phyloP scores from a whole-genome alignment of 805 yeast species.

The Candida loeiensis region DNA sequence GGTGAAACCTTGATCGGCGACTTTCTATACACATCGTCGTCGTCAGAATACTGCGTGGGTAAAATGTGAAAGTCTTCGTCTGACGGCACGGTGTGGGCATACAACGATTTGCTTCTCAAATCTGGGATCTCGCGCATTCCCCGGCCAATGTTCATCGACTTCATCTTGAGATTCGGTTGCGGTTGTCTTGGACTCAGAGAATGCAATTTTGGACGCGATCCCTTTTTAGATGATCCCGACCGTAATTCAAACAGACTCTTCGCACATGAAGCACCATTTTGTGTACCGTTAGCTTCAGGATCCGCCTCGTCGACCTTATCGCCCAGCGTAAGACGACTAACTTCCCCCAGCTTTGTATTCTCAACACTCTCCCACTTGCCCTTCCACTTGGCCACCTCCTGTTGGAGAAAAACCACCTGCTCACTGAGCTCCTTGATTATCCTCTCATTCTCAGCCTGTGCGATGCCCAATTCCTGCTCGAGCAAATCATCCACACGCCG shows the following conservation, averaged over 20 bases:
- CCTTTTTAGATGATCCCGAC: too few relatives aligned
- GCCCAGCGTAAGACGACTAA: too few relatives aligned
- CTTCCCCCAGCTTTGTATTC: neutral
- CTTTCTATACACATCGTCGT: slow-evolving; percentile 10
- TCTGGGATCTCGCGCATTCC: slow-evolving; percentile 10
- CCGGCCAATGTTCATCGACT: slow-evolving; percentile 4
- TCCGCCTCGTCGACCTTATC: too few relatives aligned
- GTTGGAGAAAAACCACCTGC: slow-evolving; percentile 1
- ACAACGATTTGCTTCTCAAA: slow-evolving; percentile 12
- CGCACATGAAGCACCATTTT: too few relatives aligned
- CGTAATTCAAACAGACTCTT: too few relatives aligned
- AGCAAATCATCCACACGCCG: slow-evolving; percentile 2
- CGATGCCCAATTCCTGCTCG: slow-evolving; percentile 7
- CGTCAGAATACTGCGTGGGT: slow-evolving; percentile 28
- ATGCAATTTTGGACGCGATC: neutral
- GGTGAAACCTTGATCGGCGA: slow-evolving; percentile 14
- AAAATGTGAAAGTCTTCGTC: slow-evolving; percentile 15
- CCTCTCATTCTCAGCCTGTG: slow-evolving; percentile 4
- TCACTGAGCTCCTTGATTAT: slow-evolving; percentile 2
- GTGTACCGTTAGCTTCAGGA: neutral
- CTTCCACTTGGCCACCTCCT: slow-evolving; percentile 5
- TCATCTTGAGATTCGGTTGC: neutral
- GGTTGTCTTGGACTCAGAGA: slow-evolving; percentile 1
- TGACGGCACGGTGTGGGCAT: neutral
- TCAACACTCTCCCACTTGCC: slow-evolving; percentile 1